A percentile compares a stretch with the other conserved stretches of the same genome.
Evolutionary conservation across 192 early-diverging fungal species (phyloP).

Genomic region (Spinellus fusiger): DNA sequence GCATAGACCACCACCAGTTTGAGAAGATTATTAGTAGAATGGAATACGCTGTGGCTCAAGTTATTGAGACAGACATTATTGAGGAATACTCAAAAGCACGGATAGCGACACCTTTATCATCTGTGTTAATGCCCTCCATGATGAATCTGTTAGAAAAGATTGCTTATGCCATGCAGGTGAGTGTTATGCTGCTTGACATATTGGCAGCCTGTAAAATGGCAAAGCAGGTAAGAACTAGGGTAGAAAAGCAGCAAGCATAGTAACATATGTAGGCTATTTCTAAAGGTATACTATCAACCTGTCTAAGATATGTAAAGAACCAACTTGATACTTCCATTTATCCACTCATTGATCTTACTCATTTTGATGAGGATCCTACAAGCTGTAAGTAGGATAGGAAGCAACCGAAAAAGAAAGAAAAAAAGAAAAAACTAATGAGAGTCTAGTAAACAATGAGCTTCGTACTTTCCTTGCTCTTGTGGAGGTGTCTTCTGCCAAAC

Average conservation of each 20-base stretch:
- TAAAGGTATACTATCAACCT: conserved; percentile 9
- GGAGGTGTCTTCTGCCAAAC: not conserved
- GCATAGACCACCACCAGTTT: not conserved
- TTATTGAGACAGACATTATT: conserved; percentile 2
- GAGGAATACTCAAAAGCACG: not conserved
- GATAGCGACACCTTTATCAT: not conserved
- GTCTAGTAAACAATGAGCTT: not conserved
- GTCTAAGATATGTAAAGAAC: conserved; percentile 20
- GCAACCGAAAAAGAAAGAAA: not conserved
- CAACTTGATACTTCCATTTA: conserved; percentile 21
- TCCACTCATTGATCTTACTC: conserved; percentile 13
- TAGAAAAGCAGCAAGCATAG: not conserved
- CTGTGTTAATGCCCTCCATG: not conserved
- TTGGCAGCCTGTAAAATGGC: conserved; percentile 9
- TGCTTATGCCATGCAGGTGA: conserved; percentile 4
- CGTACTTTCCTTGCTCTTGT: not conserved
- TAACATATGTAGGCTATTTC: conserved; percentile 7
- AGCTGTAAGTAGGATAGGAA: not conserved
- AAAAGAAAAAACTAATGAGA: not conserved
- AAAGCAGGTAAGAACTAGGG: conserved; percentile 9
- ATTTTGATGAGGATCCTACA: not conserved
- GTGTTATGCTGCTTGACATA: conserved; percentile 3
- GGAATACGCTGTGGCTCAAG: not conserved
- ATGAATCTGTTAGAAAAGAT: not conserved
- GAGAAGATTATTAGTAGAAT: conserved; percentile 2